These are phyloP conservation scores for Hypoxylon rubiginosum DNA, from an alignment of 2,329 filamentous ascomycete species.

Conservation along the genomic window DNA sequence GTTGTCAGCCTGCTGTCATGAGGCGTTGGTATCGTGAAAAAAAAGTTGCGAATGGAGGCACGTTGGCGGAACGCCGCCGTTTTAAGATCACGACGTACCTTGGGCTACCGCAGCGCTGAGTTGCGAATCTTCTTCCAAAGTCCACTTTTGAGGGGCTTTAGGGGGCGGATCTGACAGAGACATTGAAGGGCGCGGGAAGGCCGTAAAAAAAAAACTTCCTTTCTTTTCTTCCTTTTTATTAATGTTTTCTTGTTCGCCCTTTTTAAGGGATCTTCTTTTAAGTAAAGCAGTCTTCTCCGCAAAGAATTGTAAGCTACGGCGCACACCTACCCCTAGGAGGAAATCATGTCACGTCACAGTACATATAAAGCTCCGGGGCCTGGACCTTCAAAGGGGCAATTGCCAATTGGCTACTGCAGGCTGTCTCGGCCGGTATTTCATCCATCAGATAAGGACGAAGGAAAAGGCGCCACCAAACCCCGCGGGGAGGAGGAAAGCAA, in stretches of 20 bases:
- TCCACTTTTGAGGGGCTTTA: constrained; percentile 13
- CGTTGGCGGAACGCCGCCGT: neutral
- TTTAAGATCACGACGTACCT: neutral
- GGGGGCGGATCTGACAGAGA: constrained; percentile 4
- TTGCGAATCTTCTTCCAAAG: constrained; percentile 5
- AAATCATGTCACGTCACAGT: constrained; percentile 7
- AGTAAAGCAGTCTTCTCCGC: constrained; percentile 4
- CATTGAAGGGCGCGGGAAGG: constrained; percentile 5
- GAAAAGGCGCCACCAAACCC: neutral
- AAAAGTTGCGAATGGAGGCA: neutral
- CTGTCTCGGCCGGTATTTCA: constrained; percentile 3
- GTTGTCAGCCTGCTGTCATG: neutral
- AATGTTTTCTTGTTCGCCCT: neutral
- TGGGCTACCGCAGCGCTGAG: constrained; percentile 7
- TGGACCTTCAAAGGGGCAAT: constrained; percentile 8
- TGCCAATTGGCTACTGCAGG: neutral
- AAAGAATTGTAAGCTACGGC: neutral
- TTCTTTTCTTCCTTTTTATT: constrained; percentile 5
- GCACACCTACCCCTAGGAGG: constrained; percentile 9
- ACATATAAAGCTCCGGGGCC: constrained; percentile 9
- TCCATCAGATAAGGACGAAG: constrained; percentile 1
- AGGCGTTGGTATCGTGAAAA: neutral
- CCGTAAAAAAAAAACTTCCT: neutral
- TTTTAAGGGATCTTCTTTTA: constrained; percentile 3
- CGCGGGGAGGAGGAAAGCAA: constrained; percentile 2